phyloP scores from a whole-genome alignment of 805 yeast species.

The Spathaspora hagerdaliae region DNA sequence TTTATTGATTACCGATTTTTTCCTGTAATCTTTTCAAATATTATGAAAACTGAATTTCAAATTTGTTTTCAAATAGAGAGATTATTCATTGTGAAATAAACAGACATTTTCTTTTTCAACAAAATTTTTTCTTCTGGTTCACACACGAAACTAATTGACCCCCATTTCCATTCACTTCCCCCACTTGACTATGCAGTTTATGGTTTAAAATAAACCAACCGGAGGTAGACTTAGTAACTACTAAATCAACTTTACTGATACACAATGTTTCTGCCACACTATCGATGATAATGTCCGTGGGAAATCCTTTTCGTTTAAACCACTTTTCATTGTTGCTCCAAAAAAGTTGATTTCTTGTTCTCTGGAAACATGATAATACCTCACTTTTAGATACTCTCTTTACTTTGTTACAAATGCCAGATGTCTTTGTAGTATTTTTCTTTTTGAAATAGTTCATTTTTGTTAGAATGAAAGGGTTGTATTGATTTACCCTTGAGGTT shows the following conservation, averaged over 20 bases:
- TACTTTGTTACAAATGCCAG: not conserved
- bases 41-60: not conserved
- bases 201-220: not conserved
- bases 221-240: not conserved
- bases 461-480: slow-evolving; percentile 4
- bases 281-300: slow-evolving; percentile 1
- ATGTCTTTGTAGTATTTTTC: not conserved
- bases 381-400: not conserved
- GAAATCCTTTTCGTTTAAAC: slow-evolving; percentile 6
- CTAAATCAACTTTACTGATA: not conserved
- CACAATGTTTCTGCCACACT: not conserved
- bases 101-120: not conserved
- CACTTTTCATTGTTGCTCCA: slow-evolving; percentile 2
- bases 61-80: not conserved
- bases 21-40: not conserved
- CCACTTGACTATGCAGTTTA: not conserved
- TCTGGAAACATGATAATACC: not conserved
- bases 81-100: too few relatives aligned
- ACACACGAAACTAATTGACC: not conserved
- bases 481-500: not conserved
- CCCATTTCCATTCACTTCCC: too few relatives aligned
- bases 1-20: slow-evolving; percentile 1
- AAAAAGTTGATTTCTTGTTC: not conserved
- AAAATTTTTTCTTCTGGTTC: slow-evolving; percentile 5
- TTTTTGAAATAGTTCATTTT: slow-evolving; percentile 6